Percentiles rank a stretch among this genome's conserved stretches.
phyloP scores from a whole-genome alignment of 441 rosid genomes.

The Eutrema salsugineum region DNA sequence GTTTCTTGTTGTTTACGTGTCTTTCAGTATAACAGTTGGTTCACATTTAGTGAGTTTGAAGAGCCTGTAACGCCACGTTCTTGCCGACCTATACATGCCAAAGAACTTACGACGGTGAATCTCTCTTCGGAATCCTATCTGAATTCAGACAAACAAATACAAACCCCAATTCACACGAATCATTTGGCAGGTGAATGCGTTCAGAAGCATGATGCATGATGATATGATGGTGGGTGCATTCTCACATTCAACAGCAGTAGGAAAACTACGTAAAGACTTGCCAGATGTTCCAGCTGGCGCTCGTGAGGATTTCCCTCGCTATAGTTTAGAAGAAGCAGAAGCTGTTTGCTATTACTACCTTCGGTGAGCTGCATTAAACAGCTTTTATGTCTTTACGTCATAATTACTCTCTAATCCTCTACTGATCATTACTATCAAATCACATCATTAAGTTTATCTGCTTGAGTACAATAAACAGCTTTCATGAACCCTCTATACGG shows the following conservation, averaged over 20 bases:
- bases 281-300: conserved; percentile 90
- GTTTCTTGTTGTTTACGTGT: conserved; percentile 23
- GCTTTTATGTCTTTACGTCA: not conserved
- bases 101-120: conserved; percentile 84
- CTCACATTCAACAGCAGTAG: conserved; percentile 96
- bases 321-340: conserved; percentile 78
- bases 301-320: conserved; percentile 67
- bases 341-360: conserved; percentile 87
- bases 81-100: conserved; percentile 74
- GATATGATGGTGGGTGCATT: conserved; percentile 97
- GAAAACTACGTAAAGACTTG: conserved; percentile 81
- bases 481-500: not conserved
- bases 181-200: conserved; percentile 78
- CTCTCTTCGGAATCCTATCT: not conserved
- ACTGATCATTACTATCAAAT: not conserved
- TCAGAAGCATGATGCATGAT: conserved; percentile 86
- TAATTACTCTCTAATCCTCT: not conserved
- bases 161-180: not conserved
- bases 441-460: not conserved
- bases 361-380: conserved; percentile 45
- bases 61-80: conserved; percentile 80
- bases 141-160: not conserved
- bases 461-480: not conserved
- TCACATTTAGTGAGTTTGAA: conserved; percentile 89
- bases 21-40: conserved; percentile 91